phyloP scores from a whole-genome alignment of 129 eudicot species.

The Chrysanthemum seticuspe region DNA sequence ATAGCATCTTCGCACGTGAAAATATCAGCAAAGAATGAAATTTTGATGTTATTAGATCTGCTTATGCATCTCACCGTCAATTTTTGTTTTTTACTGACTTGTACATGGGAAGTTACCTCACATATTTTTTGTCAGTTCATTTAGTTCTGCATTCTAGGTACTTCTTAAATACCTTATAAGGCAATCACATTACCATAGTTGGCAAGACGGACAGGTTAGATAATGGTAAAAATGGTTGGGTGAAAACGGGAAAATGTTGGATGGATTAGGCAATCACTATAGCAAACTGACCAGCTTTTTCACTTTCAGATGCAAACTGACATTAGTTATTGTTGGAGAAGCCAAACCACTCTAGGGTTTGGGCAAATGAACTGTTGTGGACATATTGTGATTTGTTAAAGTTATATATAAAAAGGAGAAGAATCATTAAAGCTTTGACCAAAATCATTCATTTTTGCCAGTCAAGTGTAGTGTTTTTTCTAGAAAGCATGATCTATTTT shows the following conservation, averaged over 20 bases:
- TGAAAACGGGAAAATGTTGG: no score
- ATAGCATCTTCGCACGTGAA: no score
- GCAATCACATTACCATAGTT: neutral
- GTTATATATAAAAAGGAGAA: neutral
- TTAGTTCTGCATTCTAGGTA: slow-evolving; percentile 95
- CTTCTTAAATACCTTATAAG: neutral
- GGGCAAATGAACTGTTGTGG: neutral
- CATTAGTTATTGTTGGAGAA: neutral
- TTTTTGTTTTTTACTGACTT: slow-evolving; percentile 1
- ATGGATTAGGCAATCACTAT: neutral
- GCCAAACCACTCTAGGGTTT: neutral
- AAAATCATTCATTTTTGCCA: slow-evolving; percentile 5
- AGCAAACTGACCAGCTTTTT: neutral
- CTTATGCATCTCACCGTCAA: neutral
- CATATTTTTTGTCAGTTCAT: slow-evolving; percentile 93
- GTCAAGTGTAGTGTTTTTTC: neutral
- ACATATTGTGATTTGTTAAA: no score
- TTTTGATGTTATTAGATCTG: neutral
- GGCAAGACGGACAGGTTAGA: no score
- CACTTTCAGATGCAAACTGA: neutral
- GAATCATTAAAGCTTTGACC: neutral
- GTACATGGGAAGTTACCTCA: slow-evolving; percentile 80
- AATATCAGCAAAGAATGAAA: no score
- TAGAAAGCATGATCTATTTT: neutral
- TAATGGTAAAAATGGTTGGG: no score